Base-by-base conservation (phyloP, 1,284 basidiomycete genomes). In the Apiotrichum laibachii region DNA sequence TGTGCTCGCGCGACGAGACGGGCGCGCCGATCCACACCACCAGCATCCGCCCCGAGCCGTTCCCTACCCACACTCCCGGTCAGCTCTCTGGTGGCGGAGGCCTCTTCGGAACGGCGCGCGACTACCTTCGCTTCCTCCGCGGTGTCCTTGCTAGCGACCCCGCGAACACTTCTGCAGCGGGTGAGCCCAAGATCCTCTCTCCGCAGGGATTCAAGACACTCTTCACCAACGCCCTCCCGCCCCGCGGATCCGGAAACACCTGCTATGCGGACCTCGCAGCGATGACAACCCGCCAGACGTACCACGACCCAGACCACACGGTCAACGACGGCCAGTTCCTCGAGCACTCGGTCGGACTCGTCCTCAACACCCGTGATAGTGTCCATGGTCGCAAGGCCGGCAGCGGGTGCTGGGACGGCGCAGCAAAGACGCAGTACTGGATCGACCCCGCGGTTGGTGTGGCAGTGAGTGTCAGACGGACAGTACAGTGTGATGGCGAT, bases 341-440 rank as follows among this genome's bases (percentile, higher is more conserved):
- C 18, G 57, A 22, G 15, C 57, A 62, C 55, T 26, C n/a, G 5
- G 54, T 62, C 37, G 61, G 61, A 9, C 52, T 59, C 37, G 44
- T 53, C 42, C 19, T 62, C 42, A 62, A 56, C 47, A 55, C 51
- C 2, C 33, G 33, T n/a, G 61, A 62, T 39, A 54, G 50, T 16
- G 21, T 37, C 11, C 49, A 55, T 15, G 67, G 67, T 1, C 55
- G 63, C 16, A 53, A 57, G 53, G 59, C 48, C 16, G 59, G 57
- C 39, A 66, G 65, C 40, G 67, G 64, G 7, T 45, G 46, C 2
- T 68, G 67, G 67, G 66, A 57, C 5, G 67, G 67, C 19, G 64
- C 66, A 22, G 63, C 63, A 1, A 65, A 67, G 44, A 64, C 60
- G 13, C 53, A 63, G 54, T 66, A 58, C 50, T 66, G 65, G 65